Base-by-base conservation (phyloP, 108 stramenopile species). In the Cylindrotheca closterium region DNA sequence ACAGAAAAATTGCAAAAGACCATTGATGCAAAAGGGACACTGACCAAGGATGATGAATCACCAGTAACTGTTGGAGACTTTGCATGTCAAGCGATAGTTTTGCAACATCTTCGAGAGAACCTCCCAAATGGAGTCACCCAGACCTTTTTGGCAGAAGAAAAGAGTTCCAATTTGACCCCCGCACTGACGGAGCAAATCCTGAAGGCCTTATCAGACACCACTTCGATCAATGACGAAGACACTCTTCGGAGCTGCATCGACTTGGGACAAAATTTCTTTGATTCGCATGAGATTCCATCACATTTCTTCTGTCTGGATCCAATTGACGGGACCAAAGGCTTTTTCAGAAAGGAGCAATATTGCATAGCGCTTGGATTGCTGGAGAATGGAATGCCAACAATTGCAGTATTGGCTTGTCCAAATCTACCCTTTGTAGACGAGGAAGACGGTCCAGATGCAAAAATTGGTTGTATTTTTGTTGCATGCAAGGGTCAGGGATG, bases 271-370 rank as follows among this genome's bases (percentile, higher is more conserved):
- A 10, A 7, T 7, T 42, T 42, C 15, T 42, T 10, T 42, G 86
- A 79, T 18, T 66, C 74, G 60, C 37, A 52, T 22, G 55, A 1
- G 3, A 26, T 28, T 55, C 23, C 23, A 29, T 22, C 55, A 21
- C 79, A 80, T 47, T 57, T 85, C 12, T 96, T 91, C 91, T 74
- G 77, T 24, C 64, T 93, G 1, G 93, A 95, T 75, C 96, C 96
- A 8, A 93, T 95, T 48, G 93, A 96, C 63, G 96, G 93, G 30
- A 96, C 93, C 7, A 95, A 92, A 65, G 95, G 95, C 19, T 92
- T 92, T 53, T 57, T 96, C n/a, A 67, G 89, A 27, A 83, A 80
- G 22, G 82, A 84, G 5, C 92, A 92, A 57, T 96, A 87, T 58
- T 82, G 82, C 52, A 69, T 90, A 22, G 92, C 86, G 1, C 65